A percentile compares a stretch with the other conserved stretches of the same genome.
phyloP scores from a whole-genome alignment of 768 basidiomycete species.

The Lactarius indigo region DNA sequence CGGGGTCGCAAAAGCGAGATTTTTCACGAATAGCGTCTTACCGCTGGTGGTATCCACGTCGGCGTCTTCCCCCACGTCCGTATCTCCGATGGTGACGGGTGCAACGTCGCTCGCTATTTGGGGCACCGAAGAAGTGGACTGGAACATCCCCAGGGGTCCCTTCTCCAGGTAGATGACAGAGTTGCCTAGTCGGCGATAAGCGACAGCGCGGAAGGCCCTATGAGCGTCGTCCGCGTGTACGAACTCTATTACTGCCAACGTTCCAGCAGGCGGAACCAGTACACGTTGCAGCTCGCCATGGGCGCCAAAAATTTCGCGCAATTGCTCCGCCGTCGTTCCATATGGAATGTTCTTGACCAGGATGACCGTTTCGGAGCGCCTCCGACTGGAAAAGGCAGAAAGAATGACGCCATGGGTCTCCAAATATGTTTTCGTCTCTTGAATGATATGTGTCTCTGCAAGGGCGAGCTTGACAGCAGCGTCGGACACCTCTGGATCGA shows the following conservation, averaged over 20 bases:
- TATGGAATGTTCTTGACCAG: conserved; percentile 97
- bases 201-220: conserved; percentile 75
- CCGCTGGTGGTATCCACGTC: conserved; percentile 56
- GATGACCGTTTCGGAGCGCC: conserved; percentile 74
- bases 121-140: conserved; percentile 28
- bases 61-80: conserved; percentile 32
- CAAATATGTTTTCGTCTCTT: conserved; percentile 89
- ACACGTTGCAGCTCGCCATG: conserved; percentile 71
- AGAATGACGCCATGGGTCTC: conserved; percentile 71
- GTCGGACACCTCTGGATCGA: conserved; percentile 78
- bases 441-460: conserved; percentile 94
- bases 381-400: conserved; percentile 44
- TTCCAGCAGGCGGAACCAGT: conserved; percentile 87
- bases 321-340: conserved; percentile 70
- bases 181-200: conserved; percentile 85
- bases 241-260: conserved; percentile 89
- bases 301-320: conserved; percentile 74
- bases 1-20: conserved; percentile 90
- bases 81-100: conserved; percentile 35
- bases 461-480: conserved; percentile 93
- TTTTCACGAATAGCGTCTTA: conserved; percentile 91
- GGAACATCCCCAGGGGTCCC: conserved; percentile 83
- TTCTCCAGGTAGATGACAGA: conserved; percentile 91
- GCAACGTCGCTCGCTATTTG: conserved; percentile 18
- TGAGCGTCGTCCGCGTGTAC: conserved; percentile 64